Base-by-base conservation (phyloP, 768 basidiomycete genomes). In the Termitomyces sp. region DNA sequence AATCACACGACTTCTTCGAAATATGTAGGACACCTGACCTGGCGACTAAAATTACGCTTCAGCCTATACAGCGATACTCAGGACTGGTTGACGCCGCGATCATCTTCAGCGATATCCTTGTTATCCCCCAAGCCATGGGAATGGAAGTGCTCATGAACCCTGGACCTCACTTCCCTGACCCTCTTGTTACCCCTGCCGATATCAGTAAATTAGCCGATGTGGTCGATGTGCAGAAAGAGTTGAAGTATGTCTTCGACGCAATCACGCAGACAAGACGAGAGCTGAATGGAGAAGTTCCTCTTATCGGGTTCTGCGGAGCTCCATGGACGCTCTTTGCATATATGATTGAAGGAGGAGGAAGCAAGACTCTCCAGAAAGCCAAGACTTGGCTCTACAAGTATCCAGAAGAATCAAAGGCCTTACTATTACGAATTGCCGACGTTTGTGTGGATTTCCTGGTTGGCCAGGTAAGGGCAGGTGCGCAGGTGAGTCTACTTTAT, bases 251-350 rank as follows among this genome's bases (percentile, higher is more conserved):
- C 30, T 98, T 91, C 70, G 83, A 91, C 49, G 97, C 97, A 26
- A 86, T 99, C 72, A 94, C 88, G 11, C 70, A 84, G 65, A 94
- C 95, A 8, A 82, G 97, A 57, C 80, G 81, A 51, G 87, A 79
- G 50, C 78, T 98, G 55, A 79, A 84, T 1, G 97, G 96, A 22
- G 83, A 91, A 68, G 94, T 98, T 14, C 96, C 97, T 13, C 78
- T 99, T 56, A 97, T 99, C 65, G 97, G 97, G 11, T 99, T 99
- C 74, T 92, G 86, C 67, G 97, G 96, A 41, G 94, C 94, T 0
- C 97, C 97, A 1, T 98, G 97, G 97, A 99, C 97, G 3, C 82
- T 98, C 53, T 94, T 99, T 75, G 85, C 88, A 22, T 99, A 98
- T 71, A 99, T 99, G 97, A 82, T 97, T 66, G 97, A 98, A 71